Base-by-base conservation (phyloP, 2,329 filamentous ascomycete genomes). In the Dothiorella sarmentorum region DNA sequence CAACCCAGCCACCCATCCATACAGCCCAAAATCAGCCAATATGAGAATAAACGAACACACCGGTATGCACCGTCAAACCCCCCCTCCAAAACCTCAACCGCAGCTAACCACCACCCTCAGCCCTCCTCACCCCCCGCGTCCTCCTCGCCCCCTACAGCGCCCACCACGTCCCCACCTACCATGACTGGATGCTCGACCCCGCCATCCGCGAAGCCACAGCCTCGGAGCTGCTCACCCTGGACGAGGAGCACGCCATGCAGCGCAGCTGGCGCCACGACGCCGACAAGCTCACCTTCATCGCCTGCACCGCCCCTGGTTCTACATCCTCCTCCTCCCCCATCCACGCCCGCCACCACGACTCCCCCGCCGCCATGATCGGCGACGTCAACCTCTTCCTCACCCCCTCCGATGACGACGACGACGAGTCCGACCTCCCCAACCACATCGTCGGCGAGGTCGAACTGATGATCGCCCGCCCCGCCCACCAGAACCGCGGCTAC, bases 221-320 rank as follows among this genome's bases (percentile, higher is more conserved):
- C 1, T 97, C 92, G 0, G 91, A 97, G 62, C 89, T 87, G 0
- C 81, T 97, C 52, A 86, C 83, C 0, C 78, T 97, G 0, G 79
- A 84, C 0, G 88, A 96, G 69, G 93, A 97, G 78, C 91, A 94
- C 73, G 83, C 85, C 51, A 97, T 97, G 86, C 93, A 97, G 73
- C 76, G 77, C n/a, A 90, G 86, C 63, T 97, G 93, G 93, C 86
- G 91, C 35, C 77, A 76, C 18, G 89, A 94, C 40, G 73, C 77
- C 24, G 92, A 97, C 74, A 97, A 97, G 75, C 73, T 97, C 61
- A 97, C 93, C 0, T 97, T 97, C 66, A 96, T 97, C 70, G 74
- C 89, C 56, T 96, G 91, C 61, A 61, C 56, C 3, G 59, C 59
- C 6, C 58, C 63, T 3, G 26, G 61, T 33, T 43, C 9, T 9